phyloP scores from a whole-genome alignment of 2,329 filamentous ascomycete species.

The Microdochium nivale region DNA sequence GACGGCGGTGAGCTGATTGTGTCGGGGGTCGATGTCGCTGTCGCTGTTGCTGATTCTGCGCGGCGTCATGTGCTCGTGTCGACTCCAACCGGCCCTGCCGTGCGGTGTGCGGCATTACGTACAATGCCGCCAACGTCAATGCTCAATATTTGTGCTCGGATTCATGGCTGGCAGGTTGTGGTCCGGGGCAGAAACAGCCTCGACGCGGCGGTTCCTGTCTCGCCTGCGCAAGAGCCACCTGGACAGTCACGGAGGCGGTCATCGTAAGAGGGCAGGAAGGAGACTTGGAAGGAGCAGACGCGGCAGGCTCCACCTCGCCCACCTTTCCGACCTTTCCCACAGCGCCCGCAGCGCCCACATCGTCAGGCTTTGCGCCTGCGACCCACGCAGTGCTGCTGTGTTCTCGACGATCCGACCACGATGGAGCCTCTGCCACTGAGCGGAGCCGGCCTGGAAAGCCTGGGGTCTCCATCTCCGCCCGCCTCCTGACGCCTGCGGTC shows the following conservation, averaged over 20 bases:
- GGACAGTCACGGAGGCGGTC: too few species aligned
- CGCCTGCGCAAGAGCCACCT: neutral
- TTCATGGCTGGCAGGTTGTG: too few species aligned
- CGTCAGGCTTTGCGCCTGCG: neutral
- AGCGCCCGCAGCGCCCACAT: neutral
- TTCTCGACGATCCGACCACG: neutral
- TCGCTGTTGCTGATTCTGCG: too few species aligned
- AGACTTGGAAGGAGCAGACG: neutral
- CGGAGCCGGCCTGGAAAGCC: too few species aligned
- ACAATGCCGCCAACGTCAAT: constrained; percentile 1
- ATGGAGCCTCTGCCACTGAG: too few species aligned
- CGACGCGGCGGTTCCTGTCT: too few species aligned
- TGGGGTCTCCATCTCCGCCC: neutral
- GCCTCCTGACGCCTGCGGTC: too few species aligned
- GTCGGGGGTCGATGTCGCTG: too few species aligned
- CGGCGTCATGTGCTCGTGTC: neutral
- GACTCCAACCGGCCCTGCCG: neutral
- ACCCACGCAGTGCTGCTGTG: neutral
- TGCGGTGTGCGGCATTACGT: neutral
- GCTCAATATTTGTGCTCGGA: too few species aligned
- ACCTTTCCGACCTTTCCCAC: neutral
- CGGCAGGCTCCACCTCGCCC: neutral
- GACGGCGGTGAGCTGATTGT: too few species aligned
- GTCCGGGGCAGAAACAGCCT: too few species aligned
- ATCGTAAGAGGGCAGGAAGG: neutral